Conservation (phyloP, 2,329 filamentous ascomycete species). For the Myrmaecium sp. region DNA sequence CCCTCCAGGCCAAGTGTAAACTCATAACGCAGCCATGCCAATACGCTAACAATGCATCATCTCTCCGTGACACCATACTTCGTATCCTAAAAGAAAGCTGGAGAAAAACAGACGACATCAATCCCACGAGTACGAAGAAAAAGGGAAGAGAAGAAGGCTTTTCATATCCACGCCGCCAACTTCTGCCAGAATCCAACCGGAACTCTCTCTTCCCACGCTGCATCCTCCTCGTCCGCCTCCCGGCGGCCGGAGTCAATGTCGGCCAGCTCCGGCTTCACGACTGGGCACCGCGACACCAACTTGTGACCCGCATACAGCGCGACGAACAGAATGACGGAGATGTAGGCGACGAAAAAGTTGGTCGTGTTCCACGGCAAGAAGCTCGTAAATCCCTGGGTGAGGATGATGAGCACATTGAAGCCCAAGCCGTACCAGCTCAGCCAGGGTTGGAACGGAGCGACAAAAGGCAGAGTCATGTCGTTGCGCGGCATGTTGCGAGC, state of each 20-base stretch:
- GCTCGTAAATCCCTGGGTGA: conserved; percentile 24
- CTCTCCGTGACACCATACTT: too few relatives aligned
- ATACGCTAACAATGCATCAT: too few relatives aligned
- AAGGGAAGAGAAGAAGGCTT: too few relatives aligned
- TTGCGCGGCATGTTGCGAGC: conserved; percentile 21
- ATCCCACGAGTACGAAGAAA: too few relatives aligned
- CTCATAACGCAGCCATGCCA: too few relatives aligned
- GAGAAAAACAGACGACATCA: too few relatives aligned
- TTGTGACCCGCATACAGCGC: conserved; percentile 46
- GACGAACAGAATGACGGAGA: conserved; percentile 21
- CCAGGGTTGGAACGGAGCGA: conserved; percentile 15
- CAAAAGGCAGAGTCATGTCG: conserved; percentile 21
- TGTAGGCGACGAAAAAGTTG: conserved; percentile 22
- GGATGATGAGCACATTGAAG: conserved; percentile 22
- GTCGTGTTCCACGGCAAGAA: conserved; percentile 22
- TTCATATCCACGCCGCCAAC: too few relatives aligned
- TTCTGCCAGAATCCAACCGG: too few relatives aligned
- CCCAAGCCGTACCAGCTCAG: conserved; percentile 21
- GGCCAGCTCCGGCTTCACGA: conserved; percentile 24
- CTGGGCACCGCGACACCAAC: conserved; percentile 16
- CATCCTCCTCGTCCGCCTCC: conserved; percentile 9
- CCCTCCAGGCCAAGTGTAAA: too few relatives aligned
- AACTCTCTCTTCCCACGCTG: conserved; percentile 5
- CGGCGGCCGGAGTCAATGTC: conserved; percentile 26
- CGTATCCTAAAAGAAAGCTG: too few relatives aligned